Conservation (phyloP, 306 rosid genomes). For the Pueraria montana region DNA sequence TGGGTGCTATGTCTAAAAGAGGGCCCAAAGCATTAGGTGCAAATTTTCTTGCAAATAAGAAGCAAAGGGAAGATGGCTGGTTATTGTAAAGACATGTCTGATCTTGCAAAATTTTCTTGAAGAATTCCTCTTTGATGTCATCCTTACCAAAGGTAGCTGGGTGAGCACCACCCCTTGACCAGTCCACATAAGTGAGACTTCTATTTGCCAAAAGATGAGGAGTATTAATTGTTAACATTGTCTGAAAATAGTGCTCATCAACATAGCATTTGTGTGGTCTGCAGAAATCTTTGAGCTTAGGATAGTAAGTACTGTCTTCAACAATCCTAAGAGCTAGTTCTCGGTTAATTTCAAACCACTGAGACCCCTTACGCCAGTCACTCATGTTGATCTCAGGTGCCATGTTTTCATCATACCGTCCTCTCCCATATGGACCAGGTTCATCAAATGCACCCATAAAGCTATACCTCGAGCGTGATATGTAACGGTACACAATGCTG, state of each 20-base stretch:
- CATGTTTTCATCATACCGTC: slow-evolving; percentile 83
- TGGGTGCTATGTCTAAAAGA: slow-evolving; percentile 74
- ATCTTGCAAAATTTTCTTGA: slow-evolving; percentile 68
- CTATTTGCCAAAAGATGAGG: slow-evolving; percentile 88
- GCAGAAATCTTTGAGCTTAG: slow-evolving; percentile 78
- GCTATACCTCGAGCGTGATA: slow-evolving; percentile 81
- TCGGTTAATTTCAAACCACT: slow-evolving; percentile 92
- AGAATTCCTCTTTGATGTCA: slow-evolving; percentile 82
- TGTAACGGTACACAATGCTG: slow-evolving; percentile 75
- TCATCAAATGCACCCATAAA: slow-evolving; percentile 93
- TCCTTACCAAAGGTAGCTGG: slow-evolving; percentile 94
- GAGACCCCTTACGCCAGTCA: slow-evolving; percentile 97
- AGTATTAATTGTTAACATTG: slow-evolving; percentile 79
- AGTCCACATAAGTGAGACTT: slow-evolving; percentile 90
- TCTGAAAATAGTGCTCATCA: slow-evolving; percentile 98
- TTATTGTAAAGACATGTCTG: slow-evolving; percentile 81
- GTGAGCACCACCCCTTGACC: slow-evolving; percentile 99
- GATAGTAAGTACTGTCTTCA: slow-evolving; percentile 78
- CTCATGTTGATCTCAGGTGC: slow-evolving; percentile 84
- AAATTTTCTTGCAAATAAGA: slow-evolving; percentile 94
- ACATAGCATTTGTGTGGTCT: slow-evolving; percentile 86
- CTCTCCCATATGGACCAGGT: slow-evolving; percentile 93
- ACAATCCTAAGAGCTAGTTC: slow-evolving; percentile 76
- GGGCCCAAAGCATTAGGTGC: slow-evolving; percentile 92
- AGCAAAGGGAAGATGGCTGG: slow-evolving; percentile 89